Evolutionary conservation across 441 rosid genomes (phyloP).

Genomic region (Breynia disticha): DNA sequence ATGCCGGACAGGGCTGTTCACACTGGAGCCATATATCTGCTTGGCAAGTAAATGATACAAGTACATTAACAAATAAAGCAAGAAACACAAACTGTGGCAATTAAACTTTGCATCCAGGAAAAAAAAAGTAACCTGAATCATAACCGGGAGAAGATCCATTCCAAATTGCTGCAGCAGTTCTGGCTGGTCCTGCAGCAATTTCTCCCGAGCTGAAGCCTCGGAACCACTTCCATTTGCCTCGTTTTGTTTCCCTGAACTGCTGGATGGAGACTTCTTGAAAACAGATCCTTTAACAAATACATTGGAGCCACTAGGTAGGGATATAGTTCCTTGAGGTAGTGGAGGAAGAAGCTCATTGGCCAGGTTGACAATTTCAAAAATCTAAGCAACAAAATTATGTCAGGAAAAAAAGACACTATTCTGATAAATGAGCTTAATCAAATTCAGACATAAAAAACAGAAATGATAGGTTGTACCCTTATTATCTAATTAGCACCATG

Average conservation of each 20-base stretch:
- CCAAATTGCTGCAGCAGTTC: slow-evolving; percentile 96
- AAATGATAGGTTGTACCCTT: no score
- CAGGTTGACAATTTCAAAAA: slow-evolving; percentile 97
- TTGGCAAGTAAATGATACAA: slow-evolving; percentile 15
- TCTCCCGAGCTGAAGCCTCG: slow-evolving; percentile 76
- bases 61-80: slow-evolving; percentile 7
- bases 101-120: neutral
- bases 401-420: no score
- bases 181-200: slow-evolving; percentile 81
- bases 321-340: slow-evolving; percentile 80
- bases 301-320: slow-evolving; percentile 76
- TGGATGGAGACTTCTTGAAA: slow-evolving; percentile 57
- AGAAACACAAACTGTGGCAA: neutral
- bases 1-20: slow-evolving; percentile 89
- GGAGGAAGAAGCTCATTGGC: slow-evolving; percentile 99
- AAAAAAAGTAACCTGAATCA: slow-evolving; percentile 62
- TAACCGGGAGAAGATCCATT: slow-evolving; percentile 93
- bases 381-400: slow-evolving; percentile 26
- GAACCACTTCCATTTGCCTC: slow-evolving; percentile 40
- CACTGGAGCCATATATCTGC: slow-evolving; percentile 99
- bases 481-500: no score
- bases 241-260: slow-evolving; percentile 62
- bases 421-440: no score
- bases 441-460: no score
- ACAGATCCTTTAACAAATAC: slow-evolving; percentile 64